Evolutionary conservation across 2,329 filamentous ascomycete genomes (phyloP).

Genomic region (Phialophora chinensis): DNA sequence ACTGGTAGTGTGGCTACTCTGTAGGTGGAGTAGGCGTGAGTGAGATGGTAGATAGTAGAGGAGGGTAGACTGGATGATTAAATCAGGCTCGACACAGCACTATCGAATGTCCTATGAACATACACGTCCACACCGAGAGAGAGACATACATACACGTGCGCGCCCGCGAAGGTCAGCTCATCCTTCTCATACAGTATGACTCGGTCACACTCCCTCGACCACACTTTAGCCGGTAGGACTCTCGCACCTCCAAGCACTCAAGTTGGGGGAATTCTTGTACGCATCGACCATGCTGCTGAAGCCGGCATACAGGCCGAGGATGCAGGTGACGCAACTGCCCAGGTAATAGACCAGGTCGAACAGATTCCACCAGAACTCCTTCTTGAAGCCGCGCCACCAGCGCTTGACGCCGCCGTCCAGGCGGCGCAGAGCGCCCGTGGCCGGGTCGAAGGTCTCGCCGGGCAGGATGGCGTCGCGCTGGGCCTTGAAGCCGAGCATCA

Average conservation of each 20-base stretch:
- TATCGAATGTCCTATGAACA: no score
- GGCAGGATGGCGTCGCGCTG: slow-evolving; percentile 41
- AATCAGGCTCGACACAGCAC: no score
- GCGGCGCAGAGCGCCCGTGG: slow-evolving; percentile 34
- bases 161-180: background rate
- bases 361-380: slow-evolving; percentile 40
- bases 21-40: no score
- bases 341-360: slow-evolving; percentile 42
- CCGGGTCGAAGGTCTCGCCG: slow-evolving; percentile 38
- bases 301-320: slow-evolving; percentile 40
- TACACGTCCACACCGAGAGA: background rate
- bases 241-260: slow-evolving; percentile 32
- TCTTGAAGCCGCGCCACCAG: slow-evolving; percentile 40
- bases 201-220: background rate
- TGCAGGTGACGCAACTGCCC: slow-evolving; percentile 38
- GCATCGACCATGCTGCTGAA: slow-evolving; percentile 41
- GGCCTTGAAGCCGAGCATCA: slow-evolving; percentile 43
- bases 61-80: no score
- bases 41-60: no score
- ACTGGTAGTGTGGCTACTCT: no score
- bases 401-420: slow-evolving; percentile 30
- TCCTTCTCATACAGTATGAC: background rate
- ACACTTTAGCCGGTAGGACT: slow-evolving; percentile 20
- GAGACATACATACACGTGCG: background rate
- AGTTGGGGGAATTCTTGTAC: slow-evolving; percentile 37